Evolutionary conservation across 2,329 filamentous ascomycete genomes (phyloP).

Genomic region (Hypoxylon sp.): DNA sequence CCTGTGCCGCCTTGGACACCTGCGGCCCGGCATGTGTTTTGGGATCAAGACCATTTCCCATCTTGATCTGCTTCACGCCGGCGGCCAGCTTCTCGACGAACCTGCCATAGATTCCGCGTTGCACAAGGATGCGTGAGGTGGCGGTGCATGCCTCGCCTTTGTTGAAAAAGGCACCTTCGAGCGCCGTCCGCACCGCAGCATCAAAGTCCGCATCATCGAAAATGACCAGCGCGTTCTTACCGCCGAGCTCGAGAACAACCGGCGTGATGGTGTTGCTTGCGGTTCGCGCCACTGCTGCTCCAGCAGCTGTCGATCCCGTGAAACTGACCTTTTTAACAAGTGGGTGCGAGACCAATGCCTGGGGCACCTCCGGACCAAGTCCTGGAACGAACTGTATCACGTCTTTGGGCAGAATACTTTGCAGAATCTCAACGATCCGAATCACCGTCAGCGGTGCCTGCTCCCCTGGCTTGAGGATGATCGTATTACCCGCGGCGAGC

Average conservation of each 20-base stretch:
- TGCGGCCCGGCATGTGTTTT: constrained; percentile 90
- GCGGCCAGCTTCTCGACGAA: constrained; percentile 79
- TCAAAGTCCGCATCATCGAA: constrained; percentile 83
- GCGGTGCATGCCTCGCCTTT: constrained; percentile 78
- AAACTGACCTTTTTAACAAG: constrained; percentile 86
- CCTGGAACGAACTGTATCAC: constrained; percentile 82
- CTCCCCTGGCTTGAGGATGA: constrained; percentile 75
- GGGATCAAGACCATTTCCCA: constrained; percentile 83
- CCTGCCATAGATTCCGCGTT: constrained; percentile 87
- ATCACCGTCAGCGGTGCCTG: constrained; percentile 75
- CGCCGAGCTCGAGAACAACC: constrained; percentile 82
- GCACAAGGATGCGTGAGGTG: constrained; percentile 85
- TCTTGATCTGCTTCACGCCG: constrained; percentile 71
- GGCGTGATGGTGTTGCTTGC: constrained; percentile 83
- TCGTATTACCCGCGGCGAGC: constrained; percentile 74
- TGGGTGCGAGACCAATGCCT: constrained; percentile 81
- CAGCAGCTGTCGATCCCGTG: constrained; percentile 75
- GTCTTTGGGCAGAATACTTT: constrained; percentile 82
- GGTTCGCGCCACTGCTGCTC: constrained; percentile 69
- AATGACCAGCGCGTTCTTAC: constrained; percentile 84
- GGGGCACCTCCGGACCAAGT: constrained; percentile 82
- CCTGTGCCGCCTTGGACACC: constrained; percentile 84
- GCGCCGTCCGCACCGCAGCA: constrained; percentile 81
- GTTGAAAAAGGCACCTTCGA: constrained; percentile 76
- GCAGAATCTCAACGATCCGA: constrained; percentile 75